Percentiles rank a stretch among this genome's conserved stretches.
Conservation (phyloP, 306 rosid species). For the cucumber (Cucumis sativus) region DNA sequence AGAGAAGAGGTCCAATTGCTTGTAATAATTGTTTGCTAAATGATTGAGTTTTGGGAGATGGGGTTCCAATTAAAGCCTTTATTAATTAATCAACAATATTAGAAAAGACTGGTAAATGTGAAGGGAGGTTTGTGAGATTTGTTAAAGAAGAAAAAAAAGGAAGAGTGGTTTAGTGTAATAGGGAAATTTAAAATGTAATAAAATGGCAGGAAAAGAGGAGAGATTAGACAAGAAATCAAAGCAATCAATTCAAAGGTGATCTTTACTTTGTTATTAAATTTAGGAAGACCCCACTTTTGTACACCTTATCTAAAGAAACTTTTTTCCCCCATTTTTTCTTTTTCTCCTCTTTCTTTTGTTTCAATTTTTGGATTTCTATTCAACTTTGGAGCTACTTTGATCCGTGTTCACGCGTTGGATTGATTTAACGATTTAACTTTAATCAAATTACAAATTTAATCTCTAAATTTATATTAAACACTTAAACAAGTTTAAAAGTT, state of each 20-base stretch:
- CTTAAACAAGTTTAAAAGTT: no score
- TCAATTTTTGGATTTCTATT: neutral
- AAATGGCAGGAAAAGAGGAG: neutral
- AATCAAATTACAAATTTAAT: neutral
- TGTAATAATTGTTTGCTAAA: neutral
- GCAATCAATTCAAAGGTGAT: neutral
- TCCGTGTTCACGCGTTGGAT: neutral
- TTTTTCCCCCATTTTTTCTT: neutral
- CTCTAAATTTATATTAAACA: no score
- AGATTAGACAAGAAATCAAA: conserved; percentile 5
- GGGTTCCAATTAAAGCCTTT: neutral
- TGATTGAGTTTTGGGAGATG: neutral
- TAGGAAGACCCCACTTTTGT: neutral
- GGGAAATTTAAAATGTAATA: neutral
- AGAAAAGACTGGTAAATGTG: neutral
- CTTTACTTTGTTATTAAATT: neutral
- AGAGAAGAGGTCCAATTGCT: neutral
- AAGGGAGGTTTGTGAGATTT: neutral
- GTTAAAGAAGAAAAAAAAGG: neutral
- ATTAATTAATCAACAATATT: neutral
- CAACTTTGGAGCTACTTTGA: no score
- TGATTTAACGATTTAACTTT: neutral
- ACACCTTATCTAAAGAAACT: neutral
- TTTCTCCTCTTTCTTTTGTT: neutral
- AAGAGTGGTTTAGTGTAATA: neutral